phyloP scores from a whole-genome alignment of 495 filamentous ascomycete genomes.

The Hypoxylon crocopeplum region DNA sequence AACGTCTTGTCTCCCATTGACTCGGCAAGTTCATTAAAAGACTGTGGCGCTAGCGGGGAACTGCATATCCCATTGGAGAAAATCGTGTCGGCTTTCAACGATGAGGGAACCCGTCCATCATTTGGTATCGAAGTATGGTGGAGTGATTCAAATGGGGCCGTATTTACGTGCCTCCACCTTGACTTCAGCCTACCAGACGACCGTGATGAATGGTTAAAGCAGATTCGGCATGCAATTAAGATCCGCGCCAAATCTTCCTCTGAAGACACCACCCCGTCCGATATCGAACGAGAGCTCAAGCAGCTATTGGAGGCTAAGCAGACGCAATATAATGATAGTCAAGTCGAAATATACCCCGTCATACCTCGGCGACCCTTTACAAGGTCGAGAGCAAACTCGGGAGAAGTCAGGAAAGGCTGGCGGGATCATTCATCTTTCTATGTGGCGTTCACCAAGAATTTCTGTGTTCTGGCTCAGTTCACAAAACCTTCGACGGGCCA shows the following conservation, averaged over 20 bases:
- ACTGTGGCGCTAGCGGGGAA: constrained; percentile 12
- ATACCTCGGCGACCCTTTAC: constrained; percentile 72
- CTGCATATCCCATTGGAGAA: constrained; percentile 68
- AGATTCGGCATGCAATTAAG: constrained; percentile 68
- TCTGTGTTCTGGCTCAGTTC: constrained; percentile 80
- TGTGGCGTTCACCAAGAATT: constrained; percentile 82
- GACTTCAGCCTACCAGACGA: constrained; percentile 77
- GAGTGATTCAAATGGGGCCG: constrained; percentile 68
- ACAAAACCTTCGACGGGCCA: constrained; percentile 54
- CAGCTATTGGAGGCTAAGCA: constrained; percentile 68
- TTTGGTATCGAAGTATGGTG: constrained; percentile 87
- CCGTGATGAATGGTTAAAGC: constrained; percentile 74
- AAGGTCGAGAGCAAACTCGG: constrained; percentile 53
- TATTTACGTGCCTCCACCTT: constrained; percentile 59
- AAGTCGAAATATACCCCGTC: constrained; percentile 83
- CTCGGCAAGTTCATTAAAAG: constrained; percentile 37
- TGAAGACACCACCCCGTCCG: constrained; percentile 63
- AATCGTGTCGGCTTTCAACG: constrained; percentile 76
- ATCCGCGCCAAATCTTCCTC: constrained; percentile 51
- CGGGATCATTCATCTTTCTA: constrained; percentile 86
- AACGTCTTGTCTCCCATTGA: constrained; percentile 14
- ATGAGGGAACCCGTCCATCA: constrained; percentile 80
- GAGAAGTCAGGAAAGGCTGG: constrained; percentile 60
- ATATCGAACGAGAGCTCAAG: constrained; percentile 69
- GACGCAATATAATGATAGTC: constrained; percentile 70